phyloP scores from a whole-genome alignment of 495 filamentous ascomycete genomes.

The Hypoxylon intermedium region DNA sequence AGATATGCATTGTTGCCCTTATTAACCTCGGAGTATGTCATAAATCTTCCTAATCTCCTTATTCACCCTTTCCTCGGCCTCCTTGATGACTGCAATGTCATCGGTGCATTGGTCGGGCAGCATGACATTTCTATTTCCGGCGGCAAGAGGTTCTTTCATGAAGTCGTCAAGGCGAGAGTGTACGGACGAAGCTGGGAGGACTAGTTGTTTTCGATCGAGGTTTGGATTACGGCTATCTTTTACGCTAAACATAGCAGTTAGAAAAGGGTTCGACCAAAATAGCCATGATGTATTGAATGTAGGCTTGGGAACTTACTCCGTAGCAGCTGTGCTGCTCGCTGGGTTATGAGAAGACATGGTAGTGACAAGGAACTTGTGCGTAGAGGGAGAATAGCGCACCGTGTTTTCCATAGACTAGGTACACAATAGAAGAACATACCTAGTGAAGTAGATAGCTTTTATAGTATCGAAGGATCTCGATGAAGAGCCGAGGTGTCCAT shows the following conservation, averaged over 20 bases:
- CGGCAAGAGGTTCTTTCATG: constrained; percentile 4
- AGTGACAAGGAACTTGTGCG: too few species aligned
- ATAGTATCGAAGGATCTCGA: too few species aligned
- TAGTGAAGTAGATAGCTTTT: too few species aligned
- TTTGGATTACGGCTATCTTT: neutral
- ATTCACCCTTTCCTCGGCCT: neutral
- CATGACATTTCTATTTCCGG: constrained; percentile 24
- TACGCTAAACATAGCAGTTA: neutral
- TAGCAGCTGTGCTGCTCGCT: too few species aligned
- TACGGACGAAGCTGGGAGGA: neutral
- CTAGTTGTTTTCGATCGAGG: neutral
- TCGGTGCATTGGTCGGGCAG: constrained; percentile 6
- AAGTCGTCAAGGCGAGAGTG: constrained; percentile 19
- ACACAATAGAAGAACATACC: too few species aligned
- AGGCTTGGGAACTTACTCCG: too few species aligned
- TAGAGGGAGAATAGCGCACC: too few species aligned
- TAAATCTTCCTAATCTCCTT: neutral
- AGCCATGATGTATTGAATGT: too few species aligned
- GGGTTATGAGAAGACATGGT: too few species aligned
- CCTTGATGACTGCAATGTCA: neutral
- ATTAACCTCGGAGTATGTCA: neutral
- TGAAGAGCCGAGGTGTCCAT: too few species aligned
- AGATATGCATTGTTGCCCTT: too few species aligned
- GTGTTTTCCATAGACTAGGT: too few species aligned
- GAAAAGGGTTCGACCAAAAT: neutral